phyloP scores from a whole-genome alignment of 2,329 filamentous ascomycete species.

The Neodidymelliopsis sp. region DNA sequence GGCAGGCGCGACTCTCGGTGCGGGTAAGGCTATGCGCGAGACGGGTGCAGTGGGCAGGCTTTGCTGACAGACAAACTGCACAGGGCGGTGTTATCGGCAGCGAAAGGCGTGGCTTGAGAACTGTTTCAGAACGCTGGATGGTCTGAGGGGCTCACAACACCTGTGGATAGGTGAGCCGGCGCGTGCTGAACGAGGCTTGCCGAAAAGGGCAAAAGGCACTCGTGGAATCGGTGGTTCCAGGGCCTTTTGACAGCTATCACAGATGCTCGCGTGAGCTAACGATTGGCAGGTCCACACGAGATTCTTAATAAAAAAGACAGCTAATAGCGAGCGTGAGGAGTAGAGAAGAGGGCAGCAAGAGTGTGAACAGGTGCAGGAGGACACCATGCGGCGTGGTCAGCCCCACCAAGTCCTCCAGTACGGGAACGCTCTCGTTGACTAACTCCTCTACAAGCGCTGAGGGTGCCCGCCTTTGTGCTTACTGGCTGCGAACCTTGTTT shows the following conservation, averaged over 20 bases:
- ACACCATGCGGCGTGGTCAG: conserved; percentile 26
- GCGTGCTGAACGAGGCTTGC: conserved; percentile 43
- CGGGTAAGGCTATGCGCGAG: conserved; percentile 17
- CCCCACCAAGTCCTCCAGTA: conserved; percentile 19
- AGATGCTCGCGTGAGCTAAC: conserved; percentile 14
- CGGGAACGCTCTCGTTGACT: conserved; percentile 18
- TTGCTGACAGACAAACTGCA: conserved; percentile 2
- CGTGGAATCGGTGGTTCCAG: conserved; percentile 22
- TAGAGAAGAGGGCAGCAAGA: conserved; percentile 2
- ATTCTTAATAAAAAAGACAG: not conserved
- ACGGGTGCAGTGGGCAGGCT: conserved; percentile 3
- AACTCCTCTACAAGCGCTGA: conserved; percentile 41
- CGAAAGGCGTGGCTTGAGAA: conserved; percentile 26
- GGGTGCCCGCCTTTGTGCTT: conserved; percentile 32
- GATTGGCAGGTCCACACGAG: conserved; percentile 13
- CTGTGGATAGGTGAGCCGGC: conserved; percentile 31
- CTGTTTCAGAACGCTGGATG: conserved; percentile 34
- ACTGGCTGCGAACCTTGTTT: conserved; percentile 18
- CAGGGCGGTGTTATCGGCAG: conserved; percentile 6
- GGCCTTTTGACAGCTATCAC: conserved; percentile 16
- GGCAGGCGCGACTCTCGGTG: conserved; percentile 24
- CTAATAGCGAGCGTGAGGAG: conserved; percentile 12
- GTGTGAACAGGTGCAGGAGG: conserved; percentile 11
- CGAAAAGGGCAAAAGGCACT: conserved; percentile 31
- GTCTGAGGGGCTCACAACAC: conserved; percentile 35